A percentile compares a stretch with the other conserved stretches of the same genome.
Evolutionary conservation across 2,329 filamentous ascomycete species (phyloP).

Genomic region (Sporothrix curviconia): DNA sequence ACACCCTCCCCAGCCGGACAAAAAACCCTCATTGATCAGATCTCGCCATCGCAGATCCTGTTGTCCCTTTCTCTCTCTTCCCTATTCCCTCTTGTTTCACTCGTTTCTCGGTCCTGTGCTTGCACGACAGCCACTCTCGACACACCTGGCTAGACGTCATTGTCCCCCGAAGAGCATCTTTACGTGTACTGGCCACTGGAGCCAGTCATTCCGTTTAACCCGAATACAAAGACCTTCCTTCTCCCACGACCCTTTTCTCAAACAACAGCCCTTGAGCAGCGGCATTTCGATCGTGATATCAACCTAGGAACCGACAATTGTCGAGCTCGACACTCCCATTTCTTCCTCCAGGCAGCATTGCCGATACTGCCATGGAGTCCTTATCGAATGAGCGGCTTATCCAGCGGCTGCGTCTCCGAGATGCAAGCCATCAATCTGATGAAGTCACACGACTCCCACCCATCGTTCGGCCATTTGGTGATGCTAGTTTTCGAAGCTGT

Average conservation of each 20-base stretch:
- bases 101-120: too few relatives aligned
- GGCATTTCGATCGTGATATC: background rate
- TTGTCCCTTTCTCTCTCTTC: background rate
- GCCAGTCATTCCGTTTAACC: too few relatives aligned
- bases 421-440: slow-evolving; percentile 31
- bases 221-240: too few relatives aligned
- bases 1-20: background rate
- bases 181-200: too few relatives aligned
- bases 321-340: background rate
- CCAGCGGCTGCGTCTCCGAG: slow-evolving; percentile 12
- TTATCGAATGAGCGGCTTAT: background rate
- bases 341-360: background rate
- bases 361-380: slow-evolving; percentile 1
- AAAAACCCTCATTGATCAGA: slow-evolving; percentile 3
- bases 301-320: background rate
- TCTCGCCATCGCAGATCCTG: background rate
- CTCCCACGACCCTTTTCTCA: too few relatives aligned
- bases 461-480: slow-evolving; percentile 61
- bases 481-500: slow-evolving; percentile 92
- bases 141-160: too few relatives aligned
- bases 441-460: slow-evolving; percentile 48
- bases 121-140: too few relatives aligned
- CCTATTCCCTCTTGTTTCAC: background rate
- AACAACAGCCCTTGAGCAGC: background rate
- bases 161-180: too few relatives aligned